These are phyloP conservation scores for Nemophila menziesii DNA, from an alignment of 257 asterid species.

Conservation along the genomic window DNA sequence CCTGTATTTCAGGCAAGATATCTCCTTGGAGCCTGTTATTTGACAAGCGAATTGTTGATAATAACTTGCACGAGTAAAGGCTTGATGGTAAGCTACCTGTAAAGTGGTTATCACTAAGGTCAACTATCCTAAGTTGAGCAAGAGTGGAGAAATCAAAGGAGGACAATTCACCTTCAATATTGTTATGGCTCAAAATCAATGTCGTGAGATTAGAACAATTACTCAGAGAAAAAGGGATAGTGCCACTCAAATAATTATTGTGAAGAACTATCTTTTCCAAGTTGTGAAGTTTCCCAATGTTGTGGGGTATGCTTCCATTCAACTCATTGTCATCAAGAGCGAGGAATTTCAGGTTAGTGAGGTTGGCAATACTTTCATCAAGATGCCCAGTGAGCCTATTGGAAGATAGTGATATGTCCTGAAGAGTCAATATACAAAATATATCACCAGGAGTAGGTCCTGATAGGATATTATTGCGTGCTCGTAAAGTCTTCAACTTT, in stretches of 20 bases:
- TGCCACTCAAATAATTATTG: conserved; percentile 6
- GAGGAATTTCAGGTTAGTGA: conserved; percentile 1
- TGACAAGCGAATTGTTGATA: conserved; percentile 5
- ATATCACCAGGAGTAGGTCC: conserved; percentile 9
- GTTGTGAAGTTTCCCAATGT: conserved; percentile 7
- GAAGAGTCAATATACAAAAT: background rate
- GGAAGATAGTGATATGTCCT: conserved; percentile 4
- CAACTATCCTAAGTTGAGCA: background rate
- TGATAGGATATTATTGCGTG: conserved; percentile 4
- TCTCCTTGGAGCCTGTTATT: conserved; percentile 1
- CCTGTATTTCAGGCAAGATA: conserved; percentile 4
- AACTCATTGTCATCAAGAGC: conserved; percentile 6
- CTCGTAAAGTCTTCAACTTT: conserved; percentile 2
- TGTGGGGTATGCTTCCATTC: background rate
- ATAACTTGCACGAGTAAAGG: conserved; percentile 4
- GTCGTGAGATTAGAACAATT: conserved; percentile 4
- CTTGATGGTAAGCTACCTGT: conserved; percentile 1
- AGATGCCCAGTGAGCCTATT: conserved; percentile 3
- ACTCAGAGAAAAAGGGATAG: conserved; percentile 3
- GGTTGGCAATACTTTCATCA: conserved; percentile 1
- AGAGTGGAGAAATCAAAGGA: background rate
- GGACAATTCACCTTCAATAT: conserved; percentile 2
- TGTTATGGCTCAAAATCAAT: conserved; percentile 1
- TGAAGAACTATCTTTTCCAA: conserved; percentile 10
- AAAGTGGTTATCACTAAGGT: conserved; percentile 6